Conservation (phyloP, 176 grass and related monocot species). For the Urochloa ruziziensis region DNA sequence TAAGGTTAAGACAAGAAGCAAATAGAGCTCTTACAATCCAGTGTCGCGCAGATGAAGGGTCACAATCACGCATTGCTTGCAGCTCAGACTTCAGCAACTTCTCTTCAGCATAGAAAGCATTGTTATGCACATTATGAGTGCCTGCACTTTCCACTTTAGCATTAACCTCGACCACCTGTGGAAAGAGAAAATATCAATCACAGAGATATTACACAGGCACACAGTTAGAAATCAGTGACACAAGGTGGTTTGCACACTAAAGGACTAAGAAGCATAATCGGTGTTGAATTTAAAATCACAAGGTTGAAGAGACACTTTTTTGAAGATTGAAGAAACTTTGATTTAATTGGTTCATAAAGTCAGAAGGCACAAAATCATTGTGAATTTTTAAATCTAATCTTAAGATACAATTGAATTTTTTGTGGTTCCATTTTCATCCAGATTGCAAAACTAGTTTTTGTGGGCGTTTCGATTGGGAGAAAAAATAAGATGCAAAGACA, state of each 20-base stretch:
- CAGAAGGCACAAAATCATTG: not conserved
- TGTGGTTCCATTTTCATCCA: not conserved
- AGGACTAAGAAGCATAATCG: not conserved
- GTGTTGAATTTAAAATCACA: not conserved
- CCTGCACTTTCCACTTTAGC: slow-evolving; percentile 86
- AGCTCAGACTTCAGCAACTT: slow-evolving; percentile 83
- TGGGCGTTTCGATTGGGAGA: not conserved
- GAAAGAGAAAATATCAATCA: not conserved
- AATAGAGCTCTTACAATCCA: slow-evolving; percentile 78
- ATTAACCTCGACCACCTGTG: slow-evolving; percentile 95
- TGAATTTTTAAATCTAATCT: not conserved
- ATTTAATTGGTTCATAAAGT: not conserved
- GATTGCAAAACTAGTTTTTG: not conserved
- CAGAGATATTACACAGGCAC: not conserved
- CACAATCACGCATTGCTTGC: slow-evolving; percentile 94
- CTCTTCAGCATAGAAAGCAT: slow-evolving; percentile 97
- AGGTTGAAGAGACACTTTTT: not conserved
- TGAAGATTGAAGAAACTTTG: not conserved
- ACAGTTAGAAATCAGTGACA: not conserved
- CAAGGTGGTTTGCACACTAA: not conserved
- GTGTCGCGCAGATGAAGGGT: slow-evolving; percentile 83
- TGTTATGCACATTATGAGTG: slow-evolving; percentile 89
- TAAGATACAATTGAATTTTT: not conserved
- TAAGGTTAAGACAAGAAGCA: not conserved
- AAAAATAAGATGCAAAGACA: not conserved